Percentiles rank a stretch among this genome's conserved stretches.
These are phyloP conservation scores for Gossypium ekmanianum DNA, from an alignment of 345 rosid genomes.

Conservation along the genomic window DNA sequence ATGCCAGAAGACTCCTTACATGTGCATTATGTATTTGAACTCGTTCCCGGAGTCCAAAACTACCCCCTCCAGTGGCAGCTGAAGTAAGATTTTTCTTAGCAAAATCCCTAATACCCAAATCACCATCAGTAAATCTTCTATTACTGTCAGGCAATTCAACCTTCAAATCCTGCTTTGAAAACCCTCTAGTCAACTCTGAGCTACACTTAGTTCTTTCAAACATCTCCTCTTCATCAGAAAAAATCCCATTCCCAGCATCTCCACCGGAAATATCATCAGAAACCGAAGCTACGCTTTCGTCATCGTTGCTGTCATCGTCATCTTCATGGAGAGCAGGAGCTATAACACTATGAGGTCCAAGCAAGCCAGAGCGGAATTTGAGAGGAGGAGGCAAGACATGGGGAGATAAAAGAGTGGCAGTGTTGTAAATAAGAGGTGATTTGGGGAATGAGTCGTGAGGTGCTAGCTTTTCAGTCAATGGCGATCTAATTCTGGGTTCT, in stretches of 20 bases:
- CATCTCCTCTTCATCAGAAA: slow-evolving; percentile 43
- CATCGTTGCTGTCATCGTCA: slow-evolving; percentile 30
- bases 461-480: slow-evolving; percentile 50
- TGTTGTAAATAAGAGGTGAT: slow-evolving; percentile 40
- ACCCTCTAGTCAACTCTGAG: slow-evolving; percentile 55
- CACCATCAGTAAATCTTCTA: slow-evolving; percentile 61
- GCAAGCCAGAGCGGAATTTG: slow-evolving; percentile 48
- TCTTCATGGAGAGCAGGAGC: slow-evolving; percentile 24
- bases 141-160: slow-evolving; percentile 53
- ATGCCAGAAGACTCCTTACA: slow-evolving; percentile 12
- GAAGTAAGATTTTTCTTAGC: slow-evolving; percentile 34
- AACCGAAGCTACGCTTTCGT: slow-evolving; percentile 66
- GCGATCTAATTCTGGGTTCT: slow-evolving; percentile 58
- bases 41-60: slow-evolving; percentile 40
- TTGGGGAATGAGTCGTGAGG: slow-evolving; percentile 35
- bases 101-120: slow-evolving; percentile 27
- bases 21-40: slow-evolving; percentile 44
- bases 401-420: slow-evolving; percentile 32
- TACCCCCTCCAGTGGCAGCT: slow-evolving; percentile 27
- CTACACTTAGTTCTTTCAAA: slow-evolving; percentile 25
- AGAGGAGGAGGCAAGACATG: slow-evolving; percentile 60
- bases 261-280: slow-evolving; percentile 30
- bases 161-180: slow-evolving; percentile 53
- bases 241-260: slow-evolving; percentile 15
- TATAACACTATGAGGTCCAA: slow-evolving; percentile 42